Percentiles rank a stretch among this genome's conserved stretches.
Conservation (phyloP, 805 yeast genomes). For the Myxozyma melibiosi region DNA sequence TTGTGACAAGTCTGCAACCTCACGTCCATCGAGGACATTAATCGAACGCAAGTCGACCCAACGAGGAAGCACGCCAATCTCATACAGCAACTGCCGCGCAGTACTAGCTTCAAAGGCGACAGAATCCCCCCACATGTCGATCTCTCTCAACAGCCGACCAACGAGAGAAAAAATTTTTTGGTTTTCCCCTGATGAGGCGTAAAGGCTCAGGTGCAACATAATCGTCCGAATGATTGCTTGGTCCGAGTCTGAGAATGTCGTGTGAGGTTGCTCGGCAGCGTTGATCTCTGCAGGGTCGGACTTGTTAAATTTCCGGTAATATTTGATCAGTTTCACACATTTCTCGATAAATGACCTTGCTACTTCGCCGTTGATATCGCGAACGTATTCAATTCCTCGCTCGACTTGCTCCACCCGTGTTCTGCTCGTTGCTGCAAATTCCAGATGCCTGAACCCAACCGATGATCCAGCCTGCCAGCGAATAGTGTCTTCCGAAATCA, state of each 20-base stretch:
- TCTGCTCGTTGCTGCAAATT: conserved; percentile 18
- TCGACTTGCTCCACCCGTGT: neutral
- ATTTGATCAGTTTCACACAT: conserved; percentile 5
- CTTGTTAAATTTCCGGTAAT: conserved; percentile 4
- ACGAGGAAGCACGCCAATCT: conserved; percentile 34
- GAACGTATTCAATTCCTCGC: conserved; percentile 11
- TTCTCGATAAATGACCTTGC: conserved; percentile 11
- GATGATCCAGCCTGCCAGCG: conserved; percentile 21
- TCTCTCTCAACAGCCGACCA: conserved; percentile 16
- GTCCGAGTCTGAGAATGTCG: conserved; percentile 9
- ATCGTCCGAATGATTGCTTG: conserved; percentile 22
- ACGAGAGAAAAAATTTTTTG: conserved; percentile 13
- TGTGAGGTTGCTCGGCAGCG: neutral
- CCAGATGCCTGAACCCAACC: conserved; percentile 5
- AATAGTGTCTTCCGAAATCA: conserved; percentile 8
- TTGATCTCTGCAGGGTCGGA: neutral
- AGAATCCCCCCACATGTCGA: conserved; percentile 18
- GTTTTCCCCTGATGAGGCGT: neutral
- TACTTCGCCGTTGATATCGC: conserved; percentile 5
- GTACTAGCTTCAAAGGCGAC: neutral
- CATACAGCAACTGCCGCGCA: conserved; percentile 26
- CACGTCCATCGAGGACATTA: conserved; percentile 2
- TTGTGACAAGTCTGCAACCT: conserved; percentile 5
- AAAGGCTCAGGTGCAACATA: neutral
- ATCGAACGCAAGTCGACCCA: conserved; percentile 22